Evolutionary conservation across 2,329 filamentous ascomycete genomes (phyloP), one percentile per base, ranked within the genome.

Genomic region (Venturia pyrina): DNA sequence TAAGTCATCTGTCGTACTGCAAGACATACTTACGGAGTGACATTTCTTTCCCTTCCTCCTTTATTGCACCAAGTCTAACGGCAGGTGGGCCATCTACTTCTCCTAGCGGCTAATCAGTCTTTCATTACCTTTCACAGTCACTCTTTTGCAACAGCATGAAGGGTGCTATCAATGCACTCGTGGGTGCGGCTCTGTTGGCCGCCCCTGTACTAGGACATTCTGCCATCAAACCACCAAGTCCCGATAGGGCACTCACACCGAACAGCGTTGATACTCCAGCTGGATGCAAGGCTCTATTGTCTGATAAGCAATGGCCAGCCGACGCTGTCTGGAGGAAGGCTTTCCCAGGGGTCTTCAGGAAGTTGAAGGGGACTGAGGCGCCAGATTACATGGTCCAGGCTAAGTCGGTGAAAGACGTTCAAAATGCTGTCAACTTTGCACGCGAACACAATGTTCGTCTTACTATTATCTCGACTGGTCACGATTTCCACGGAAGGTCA

Each of bases 361-460:
- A 66, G 44, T 17, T 62, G 28, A 62, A 61, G 62, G 65, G 65
- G 1, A 66, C 65, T 24, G 46, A 65, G 40, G 65, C 61, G 1
- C 66, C 66, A 34, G 46, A 67, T 11, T 67, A 66, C 43, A 61
- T 67, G 28, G 40, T 67, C 17, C 40, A 65, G 13, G 66, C 66
- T 19, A 67, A 64, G 13, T 57, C 41, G n/a, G 34, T 63, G 15
- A 4, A 62, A 28, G 40, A 68, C n/a, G 62, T 68, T n/a, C 65
- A 67, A 32, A 43, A 53, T 10, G 66, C 7, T 11, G 56, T 67
- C 10, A 60, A 67, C 40, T 67, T 67, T 43, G 66, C 66, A 3
- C 66, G 66, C 17, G 59, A 60, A 7, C 24, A 67, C n/a, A 66
- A 67, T 13, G 46, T 67, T 21, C 62, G 66, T 15, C 62, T 67